Evolutionary conservation across 257 asterid species (phyloP), one percentile per base, ranked within the genome.

Genomic region (Paraleonurus japonicus): DNA sequence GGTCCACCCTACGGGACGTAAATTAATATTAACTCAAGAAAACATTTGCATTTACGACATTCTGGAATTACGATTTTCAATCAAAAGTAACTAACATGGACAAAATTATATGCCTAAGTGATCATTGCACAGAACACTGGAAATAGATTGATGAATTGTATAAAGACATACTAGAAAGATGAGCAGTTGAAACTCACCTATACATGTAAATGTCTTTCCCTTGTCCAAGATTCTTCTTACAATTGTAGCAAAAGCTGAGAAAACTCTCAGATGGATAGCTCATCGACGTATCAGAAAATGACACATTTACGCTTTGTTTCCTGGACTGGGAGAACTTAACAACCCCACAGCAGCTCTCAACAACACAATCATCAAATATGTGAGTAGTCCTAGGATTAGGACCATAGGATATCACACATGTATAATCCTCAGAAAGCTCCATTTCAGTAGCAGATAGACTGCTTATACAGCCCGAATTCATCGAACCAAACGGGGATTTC

Each of bases 401-500:
- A 22, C 97, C 98, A 41, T 85, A 77, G 20, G 93, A 85, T 30
- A 90, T 87, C 73, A 92, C 98, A 72, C 98, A 80, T 3, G 98
- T 90, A 61, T 92, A 92, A 64, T 92, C 98, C 87, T 92, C 98
- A 0, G 96, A 92, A 15, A 88, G 89, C 87, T 90, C 96, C 90
- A 92, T 88, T 72, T 87, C 96, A 71, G 73, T 76, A 41, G 81
- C 82, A 51, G 98, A 88, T 15, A 90, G 84, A 59, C 65, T 28
- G n/a, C 43, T 60, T 7, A 70, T 79, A 80, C 37, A 61, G 64
- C 75, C 80, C 4, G 87, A 80, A 74, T 81, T 82, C 57, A 70
- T 66, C 26, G 84, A 81, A 0, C 85, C 78, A 74, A 82, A 80
- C 11, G 87, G 80, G 7, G 86, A 85, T 78, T 84, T 87, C 89